Evolutionary conservation across 2,329 filamentous ascomycete species (phyloP).

Genomic region (Remersonia thermophila): DNA sequence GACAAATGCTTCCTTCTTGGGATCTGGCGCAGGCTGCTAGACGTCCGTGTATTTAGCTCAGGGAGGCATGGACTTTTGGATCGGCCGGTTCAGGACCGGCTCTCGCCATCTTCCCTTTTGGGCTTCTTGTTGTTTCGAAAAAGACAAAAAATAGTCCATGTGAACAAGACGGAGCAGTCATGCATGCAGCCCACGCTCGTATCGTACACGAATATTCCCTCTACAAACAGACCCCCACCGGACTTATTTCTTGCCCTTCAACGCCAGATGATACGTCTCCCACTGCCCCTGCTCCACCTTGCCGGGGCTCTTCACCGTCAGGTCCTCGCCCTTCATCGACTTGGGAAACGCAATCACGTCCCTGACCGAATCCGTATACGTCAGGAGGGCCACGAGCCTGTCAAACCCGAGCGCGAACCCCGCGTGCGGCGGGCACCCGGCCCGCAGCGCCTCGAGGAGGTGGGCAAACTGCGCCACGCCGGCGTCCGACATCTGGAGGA

Average conservation of each 20-base stretch:
- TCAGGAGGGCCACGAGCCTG: constrained; percentile 67
- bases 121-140: not conserved
- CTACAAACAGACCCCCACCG: too few species aligned
- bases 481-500: constrained; percentile 63
- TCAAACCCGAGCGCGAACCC: constrained; percentile 92
- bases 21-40: too few species aligned
- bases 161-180: not conserved
- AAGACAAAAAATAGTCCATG: not conserved
- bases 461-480: constrained; percentile 75
- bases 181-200: too few species aligned
- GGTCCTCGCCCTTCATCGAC: constrained; percentile 77
- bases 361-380: constrained; percentile 62
- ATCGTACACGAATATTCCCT: too few species aligned
- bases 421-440: constrained; percentile 88
- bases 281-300: constrained; percentile 47
- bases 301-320: constrained; percentile 68
- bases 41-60: too few species aligned
- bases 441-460: constrained; percentile 65
- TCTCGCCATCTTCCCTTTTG: too few species aligned
- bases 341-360: constrained; percentile 98
- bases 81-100: too few species aligned
- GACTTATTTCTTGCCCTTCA: constrained; percentile 7
- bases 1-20: too few species aligned
- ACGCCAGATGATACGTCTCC: constrained; percentile 32
- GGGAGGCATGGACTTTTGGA: too few species aligned